These are phyloP conservation scores for Cladobotryum protrusum DNA, from an alignment of 2,329 filamentous ascomycete species.

Conservation along the genomic window DNA sequence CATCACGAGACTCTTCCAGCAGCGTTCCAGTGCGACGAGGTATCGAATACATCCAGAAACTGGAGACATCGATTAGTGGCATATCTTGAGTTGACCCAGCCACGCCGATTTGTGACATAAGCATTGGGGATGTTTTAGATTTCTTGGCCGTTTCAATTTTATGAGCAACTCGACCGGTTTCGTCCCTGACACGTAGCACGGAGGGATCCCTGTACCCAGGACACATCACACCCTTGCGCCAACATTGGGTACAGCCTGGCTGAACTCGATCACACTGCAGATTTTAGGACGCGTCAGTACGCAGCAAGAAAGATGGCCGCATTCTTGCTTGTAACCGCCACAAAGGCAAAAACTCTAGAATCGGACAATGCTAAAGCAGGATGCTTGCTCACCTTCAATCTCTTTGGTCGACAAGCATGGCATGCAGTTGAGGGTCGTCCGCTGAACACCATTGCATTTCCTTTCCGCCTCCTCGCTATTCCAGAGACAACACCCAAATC, in stretches of 20 bases:
- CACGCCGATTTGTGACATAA: no score
- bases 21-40: background rate
- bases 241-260: slow-evolving; percentile 21
- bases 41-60: background rate
- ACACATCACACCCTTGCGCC: slow-evolving; percentile 20
- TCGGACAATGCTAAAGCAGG: background rate
- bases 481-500: no score
- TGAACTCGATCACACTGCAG: slow-evolving; percentile 21
- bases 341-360: background rate
- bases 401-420: slow-evolving; percentile 20
- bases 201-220: slow-evolving; percentile 21
- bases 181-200: slow-evolving; percentile 20
- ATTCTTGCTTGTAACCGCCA: background rate
- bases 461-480: no score
- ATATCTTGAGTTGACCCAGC: no score
- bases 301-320: background rate
- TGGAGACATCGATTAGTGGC: no score
- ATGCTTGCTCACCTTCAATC: slow-evolving; percentile 18
- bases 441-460: slow-evolving; percentile 21
- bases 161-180: slow-evolving; percentile 18
- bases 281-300: background rate
- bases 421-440: slow-evolving; percentile 24
- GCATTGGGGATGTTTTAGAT: background rate
- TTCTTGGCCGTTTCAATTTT: slow-evolving; percentile 12
- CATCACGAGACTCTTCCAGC: slow-evolving; percentile 5